Base-by-base conservation (phyloP, 257 asterid genomes). In the Parsonsia alboflavescens region DNA sequence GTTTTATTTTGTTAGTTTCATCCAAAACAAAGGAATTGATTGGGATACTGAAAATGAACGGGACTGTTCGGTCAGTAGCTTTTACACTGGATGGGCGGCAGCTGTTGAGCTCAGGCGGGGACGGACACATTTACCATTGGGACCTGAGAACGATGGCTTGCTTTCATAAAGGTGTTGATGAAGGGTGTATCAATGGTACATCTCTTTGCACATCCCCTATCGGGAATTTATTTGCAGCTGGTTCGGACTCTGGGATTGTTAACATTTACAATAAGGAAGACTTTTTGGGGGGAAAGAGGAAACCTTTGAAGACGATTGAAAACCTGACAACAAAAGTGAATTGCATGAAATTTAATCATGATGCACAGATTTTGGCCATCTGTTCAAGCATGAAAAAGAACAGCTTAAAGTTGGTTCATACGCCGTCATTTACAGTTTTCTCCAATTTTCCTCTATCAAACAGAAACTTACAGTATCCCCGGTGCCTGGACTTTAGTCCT, bases 1-100 rank as follows among this genome's bases (percentile, higher is more conserved):
- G 99, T 72, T 84, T 85, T 75, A 89, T 92, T 56, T 82, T 95
- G 42, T 69, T 95, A 77, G 99, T 92, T 70, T 92, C 97, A 11
- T 33, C 97, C 53, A 87, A 87, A 81, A 89, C 98, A 3, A 90
- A 95, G 79, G 94, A 95, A 75, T 75, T 95, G 19, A 86, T 92
- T 49, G 99, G 97, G 52, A 90, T 96, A 7, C 81, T 95, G 70
- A 95, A 95, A 81, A 92, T 95, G 98, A 92, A 95, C 17, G 99
- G 98, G 74, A 86, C 90, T 9, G 96, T 85, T 48, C 89, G 98
- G 50, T 87, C 97, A 19, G 21, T 84, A 42, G 91, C 98, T 12
- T 95, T 92, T 71, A 81, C 96, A n/a, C 84, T 77, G 22, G 96
- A 95, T 9, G 96, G 98, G 16, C 79, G 68, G 42, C 83, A 87